These are phyloP conservation scores for Aspergillus incahuasiensis DNA, from an alignment of 495 filamentous ascomycete species.

Conservation along the genomic window DNA sequence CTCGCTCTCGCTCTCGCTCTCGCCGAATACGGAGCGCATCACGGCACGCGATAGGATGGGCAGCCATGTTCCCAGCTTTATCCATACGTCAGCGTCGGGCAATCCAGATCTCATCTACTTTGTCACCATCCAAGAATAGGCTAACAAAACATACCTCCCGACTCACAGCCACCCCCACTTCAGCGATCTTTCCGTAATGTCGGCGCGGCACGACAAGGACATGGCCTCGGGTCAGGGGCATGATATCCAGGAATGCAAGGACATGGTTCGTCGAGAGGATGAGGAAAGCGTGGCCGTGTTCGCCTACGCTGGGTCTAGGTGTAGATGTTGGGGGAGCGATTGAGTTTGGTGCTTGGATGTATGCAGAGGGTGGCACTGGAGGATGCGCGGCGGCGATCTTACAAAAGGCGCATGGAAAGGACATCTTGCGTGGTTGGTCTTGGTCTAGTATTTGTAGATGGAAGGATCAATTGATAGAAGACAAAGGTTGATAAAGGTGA, in stretches of 20 bases:
- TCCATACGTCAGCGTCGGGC: not conserved
- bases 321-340: not conserved
- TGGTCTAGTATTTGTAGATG: not conserved
- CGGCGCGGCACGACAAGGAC: constrained; percentile 66
- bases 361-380: constrained; percentile 33
- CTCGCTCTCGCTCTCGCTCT: constrained; percentile 13
- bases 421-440: not conserved
- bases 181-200: constrained; percentile 68
- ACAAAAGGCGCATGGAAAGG: constrained; percentile 33
- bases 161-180: constrained; percentile 52
- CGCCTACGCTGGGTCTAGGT: not conserved
- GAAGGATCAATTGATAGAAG: not conserved
- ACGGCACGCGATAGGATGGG: constrained; percentile 70
- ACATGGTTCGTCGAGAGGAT: constrained; percentile 68
- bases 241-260: constrained; percentile 85
- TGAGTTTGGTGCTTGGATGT: constrained; percentile 13
- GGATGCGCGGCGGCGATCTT: constrained; percentile 40
- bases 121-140: too few relatives aligned
- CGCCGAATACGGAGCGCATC: constrained; percentile 42
- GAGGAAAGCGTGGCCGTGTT: constrained; percentile 51
- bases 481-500: not conserved
- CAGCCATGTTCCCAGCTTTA: constrained; percentile 60
- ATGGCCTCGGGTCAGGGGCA: constrained; percentile 77
- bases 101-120: too few relatives aligned
- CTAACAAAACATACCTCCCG: constrained; percentile 47